phyloP scores from a whole-genome alignment of 306 rosid genomes.

The Pyrus betulifolia region DNA sequence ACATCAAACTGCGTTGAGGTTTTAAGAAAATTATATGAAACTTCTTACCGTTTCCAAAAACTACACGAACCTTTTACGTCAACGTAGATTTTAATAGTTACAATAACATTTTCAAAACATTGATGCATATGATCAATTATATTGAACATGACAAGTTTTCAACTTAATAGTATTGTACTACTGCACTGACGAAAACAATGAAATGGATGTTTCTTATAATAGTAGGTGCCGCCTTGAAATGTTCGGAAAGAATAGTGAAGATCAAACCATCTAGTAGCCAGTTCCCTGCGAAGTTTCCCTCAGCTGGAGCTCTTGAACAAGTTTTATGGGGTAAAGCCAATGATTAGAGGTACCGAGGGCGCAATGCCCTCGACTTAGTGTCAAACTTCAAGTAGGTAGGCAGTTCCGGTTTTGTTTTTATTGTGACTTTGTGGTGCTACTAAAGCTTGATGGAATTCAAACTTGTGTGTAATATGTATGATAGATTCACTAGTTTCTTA shows the following conservation, averaged over 20 bases:
- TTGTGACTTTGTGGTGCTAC: background rate
- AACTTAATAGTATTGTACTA: background rate
- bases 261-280: no score
- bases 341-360: no score
- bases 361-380: no score
- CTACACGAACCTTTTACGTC: background rate
- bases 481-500: conserved; percentile 5
- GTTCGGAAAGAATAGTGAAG: background rate
- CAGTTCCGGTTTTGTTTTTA: background rate
- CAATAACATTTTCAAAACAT: background rate
- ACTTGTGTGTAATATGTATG: background rate
- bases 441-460: background rate
- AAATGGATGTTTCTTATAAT: background rate
- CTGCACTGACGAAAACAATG: background rate
- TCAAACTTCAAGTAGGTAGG: background rate
- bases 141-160: background rate
- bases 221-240: background rate
- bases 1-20: background rate
- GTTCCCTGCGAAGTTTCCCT: no score
- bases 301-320: no score
- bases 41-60: background rate
- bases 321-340: no score
- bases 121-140: background rate
- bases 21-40: background rate
- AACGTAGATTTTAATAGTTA: background rate